These are phyloP conservation scores for Sechiopsis laciniata DNA, from an alignment of 306 rosid genomes.

Conservation along the genomic window DNA sequence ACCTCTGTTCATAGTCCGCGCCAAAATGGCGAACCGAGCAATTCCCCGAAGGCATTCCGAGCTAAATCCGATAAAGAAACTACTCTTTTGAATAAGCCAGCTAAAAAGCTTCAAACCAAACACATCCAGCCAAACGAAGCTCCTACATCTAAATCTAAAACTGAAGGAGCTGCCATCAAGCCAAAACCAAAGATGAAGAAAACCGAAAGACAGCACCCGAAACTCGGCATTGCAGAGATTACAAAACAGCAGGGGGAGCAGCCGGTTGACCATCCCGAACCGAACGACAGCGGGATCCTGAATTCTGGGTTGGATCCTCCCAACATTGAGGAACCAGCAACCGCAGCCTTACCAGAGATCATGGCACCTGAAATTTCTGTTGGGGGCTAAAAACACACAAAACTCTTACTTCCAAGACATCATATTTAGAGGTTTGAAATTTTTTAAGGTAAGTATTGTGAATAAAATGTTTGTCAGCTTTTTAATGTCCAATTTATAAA, in stretches of 20 bases:
- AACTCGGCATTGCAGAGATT: constrained; percentile 27
- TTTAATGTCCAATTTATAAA: not conserved
- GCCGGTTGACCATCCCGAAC: constrained; percentile 26
- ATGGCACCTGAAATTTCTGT: constrained; percentile 54
- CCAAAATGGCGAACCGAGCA: constrained; percentile 42
- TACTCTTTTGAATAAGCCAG: constrained; percentile 46
- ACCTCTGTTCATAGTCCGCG: constrained; percentile 41
- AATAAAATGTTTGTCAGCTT: constrained; percentile 17
- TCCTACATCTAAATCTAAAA: not conserved
- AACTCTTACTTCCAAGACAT: constrained; percentile 4
- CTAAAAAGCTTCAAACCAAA: constrained; percentile 41
- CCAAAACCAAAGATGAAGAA: constrained; percentile 27
- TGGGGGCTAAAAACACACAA: constrained; percentile 34
- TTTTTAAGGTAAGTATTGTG: constrained; percentile 19
- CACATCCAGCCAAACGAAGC: constrained; percentile 35
- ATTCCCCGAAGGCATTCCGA: constrained; percentile 34
- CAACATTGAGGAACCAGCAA: constrained; percentile 29
- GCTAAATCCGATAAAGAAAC: constrained; percentile 36
- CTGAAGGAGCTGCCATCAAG: constrained; percentile 27
- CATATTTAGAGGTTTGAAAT: constrained; percentile 4
- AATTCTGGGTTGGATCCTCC: constrained; percentile 13
- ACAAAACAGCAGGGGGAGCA: constrained; percentile 35
- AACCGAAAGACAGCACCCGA: constrained; percentile 33
- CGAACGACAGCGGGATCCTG: constrained; percentile 8
- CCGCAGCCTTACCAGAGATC: constrained; percentile 41